Base-by-base conservation (phyloP, 257 asterid species). In the Solanum pinnatisectum region DNA sequence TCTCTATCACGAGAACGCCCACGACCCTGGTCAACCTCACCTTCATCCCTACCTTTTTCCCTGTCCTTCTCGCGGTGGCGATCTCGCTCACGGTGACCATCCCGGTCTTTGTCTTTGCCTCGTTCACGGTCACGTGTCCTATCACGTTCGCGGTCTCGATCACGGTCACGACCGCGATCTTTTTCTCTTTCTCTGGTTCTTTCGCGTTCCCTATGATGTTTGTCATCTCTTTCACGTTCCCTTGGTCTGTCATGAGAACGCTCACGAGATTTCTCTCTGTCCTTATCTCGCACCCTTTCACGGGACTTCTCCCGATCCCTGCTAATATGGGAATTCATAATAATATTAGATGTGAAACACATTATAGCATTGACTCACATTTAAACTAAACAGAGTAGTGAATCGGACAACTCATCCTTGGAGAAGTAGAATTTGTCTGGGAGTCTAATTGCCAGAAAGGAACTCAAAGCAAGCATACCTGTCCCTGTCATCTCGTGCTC, bases 211-310 rank as follows among this genome's bases (percentile, higher is more conserved):
- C 96, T 91, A 87, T 96, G 98, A 92, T 93, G 98, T 88, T 94
- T 94, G 63, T 97, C 97, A 27, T 95, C 99, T 90, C 96, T 93
- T 46, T 97, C 99, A 84, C 98, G 99, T 13, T 96, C 99, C 90
- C 92, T 93, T 74, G 95, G 89, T 83, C 93, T 91, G 27, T 97
- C 99, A 65, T 92, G 98, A 40, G 99, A 96, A 81, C 89, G 96
- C 77, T 95, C 98, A 9, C 94, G 95, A 86, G 98, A 93, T 89
- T 22, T 94, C 87, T 94, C 98, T 86, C 93, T 92, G 11, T 95
- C 98, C 87, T 88, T 92, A 12, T 94, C 98, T 88, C 93, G 91
- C 44, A 91, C 95, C 91, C 96, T 92, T 87, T 97, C 99, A 56
- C 95, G 96, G 83, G 99, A 94, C 88, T 96, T 96, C 90, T 97